phyloP scores from a whole-genome alignment of 371 early-diverging fungal genomes.

The Rhizopus arrhizus region DNA sequence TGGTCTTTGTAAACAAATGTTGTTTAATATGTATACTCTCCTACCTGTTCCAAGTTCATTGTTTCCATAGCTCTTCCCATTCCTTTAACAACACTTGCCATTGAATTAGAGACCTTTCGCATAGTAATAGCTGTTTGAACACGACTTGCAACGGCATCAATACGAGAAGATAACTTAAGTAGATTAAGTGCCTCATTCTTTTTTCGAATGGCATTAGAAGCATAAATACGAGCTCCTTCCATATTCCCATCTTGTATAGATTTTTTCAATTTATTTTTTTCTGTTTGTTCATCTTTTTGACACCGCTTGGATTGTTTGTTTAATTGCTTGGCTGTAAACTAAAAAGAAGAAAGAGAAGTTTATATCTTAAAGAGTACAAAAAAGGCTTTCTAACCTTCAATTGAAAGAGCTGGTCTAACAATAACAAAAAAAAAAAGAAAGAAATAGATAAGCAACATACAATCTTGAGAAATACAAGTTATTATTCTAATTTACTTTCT shows the following conservation, averaged over 20 bases:
- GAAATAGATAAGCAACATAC: background rate
- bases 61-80: slow-evolving; percentile 90
- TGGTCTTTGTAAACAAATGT: background rate
- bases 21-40: background rate
- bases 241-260: slow-evolving; percentile 92
- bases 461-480: background rate
- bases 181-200: slow-evolving; percentile 92
- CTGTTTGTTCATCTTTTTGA: slow-evolving; percentile 80
- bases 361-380: background rate
- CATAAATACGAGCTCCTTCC: slow-evolving; percentile 94
- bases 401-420: slow-evolving; percentile 67
- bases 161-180: slow-evolving; percentile 82
- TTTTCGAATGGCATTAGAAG: slow-evolving; percentile 96
- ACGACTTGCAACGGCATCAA: slow-evolving; percentile 90
- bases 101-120: slow-evolving; percentile 76
- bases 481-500: slow-evolving; percentile 23
- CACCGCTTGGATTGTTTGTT: slow-evolving; percentile 83
- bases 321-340: slow-evolving; percentile 93
- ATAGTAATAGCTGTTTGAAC: slow-evolving; percentile 96
- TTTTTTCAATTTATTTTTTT: slow-evolving; percentile 89
- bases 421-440: slow-evolving; percentile 1
- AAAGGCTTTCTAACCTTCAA: slow-evolving; percentile 57
- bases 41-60: slow-evolving; percentile 93
- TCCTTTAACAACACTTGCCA: slow-evolving; percentile 86
- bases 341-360: slow-evolving; percentile 2